Evolutionary conservation across 2,329 filamentous ascomycete genomes (phyloP), one percentile per base, ranked within the genome.

Genomic region (Aspergillus calidoustus): DNA sequence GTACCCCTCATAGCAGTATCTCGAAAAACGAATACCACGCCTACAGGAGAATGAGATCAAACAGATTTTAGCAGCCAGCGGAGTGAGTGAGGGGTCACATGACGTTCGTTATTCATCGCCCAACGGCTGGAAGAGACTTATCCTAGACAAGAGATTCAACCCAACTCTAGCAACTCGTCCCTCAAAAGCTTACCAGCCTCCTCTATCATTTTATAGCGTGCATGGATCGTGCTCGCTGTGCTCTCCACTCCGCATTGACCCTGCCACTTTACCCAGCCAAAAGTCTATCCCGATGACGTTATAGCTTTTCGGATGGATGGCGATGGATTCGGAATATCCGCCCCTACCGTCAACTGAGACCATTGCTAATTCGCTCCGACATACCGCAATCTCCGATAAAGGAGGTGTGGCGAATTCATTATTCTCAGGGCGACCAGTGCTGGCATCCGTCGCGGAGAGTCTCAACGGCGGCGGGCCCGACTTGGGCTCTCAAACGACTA

Each of bases 281-380:
- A 11, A 30, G 23, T 13, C 5, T 50, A 28, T 28, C 47, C 23
- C 22, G 17, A 50, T 50, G 47, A 50, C 19, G 34, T 41, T 41
- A 41, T 15, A 50, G 25, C 23, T 28, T 4, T 7, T 13, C 7
- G 4, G 7, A 7, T 15, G 30, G 47, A 7, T 49, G 23, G 44
- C 17, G 22, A 60, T 61, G 73, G 63, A 69, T 44, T 67, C 64
- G 19, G 66, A 69, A 23, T 68, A 69, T 23, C 66, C 71, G 54
- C 65, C 70, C n/a, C 58, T 70, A 17, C 66, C 68, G 19, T 60
- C 60, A 15, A 41, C 53, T 28, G 28, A n/a, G 25, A 31, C 17
- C n/a, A 25, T 54, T 34, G 22, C 51, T 25, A 31, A 31, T 48
- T 63, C 62, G 9, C 46, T 50, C 19, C 62, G 63, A 23, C 47